Evolutionary conservation across 768 basidiomycete species (phyloP).

Genomic region (Termitomyces sp.): DNA sequence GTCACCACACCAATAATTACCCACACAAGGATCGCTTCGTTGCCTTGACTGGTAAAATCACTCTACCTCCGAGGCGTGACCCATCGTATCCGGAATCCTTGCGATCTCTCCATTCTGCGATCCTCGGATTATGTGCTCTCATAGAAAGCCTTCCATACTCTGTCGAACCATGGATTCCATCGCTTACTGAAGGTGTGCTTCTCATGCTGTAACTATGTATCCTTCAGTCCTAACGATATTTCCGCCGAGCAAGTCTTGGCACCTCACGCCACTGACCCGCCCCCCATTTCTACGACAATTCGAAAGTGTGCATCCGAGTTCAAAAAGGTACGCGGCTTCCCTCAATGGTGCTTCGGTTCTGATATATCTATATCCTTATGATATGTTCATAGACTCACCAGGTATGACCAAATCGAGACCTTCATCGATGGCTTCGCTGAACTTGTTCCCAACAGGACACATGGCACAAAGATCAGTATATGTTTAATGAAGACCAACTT

Average conservation of each 20-base stretch:
- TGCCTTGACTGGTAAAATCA: conserved; percentile 49
- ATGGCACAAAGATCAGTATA: conserved; percentile 84
- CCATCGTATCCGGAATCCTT: conserved; percentile 68
- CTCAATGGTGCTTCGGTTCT: conserved; percentile 4
- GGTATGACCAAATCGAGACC: conserved; percentile 26
- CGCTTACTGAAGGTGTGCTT: conserved; percentile 64
- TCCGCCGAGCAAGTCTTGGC: conserved; percentile 51
- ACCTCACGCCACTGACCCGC: conserved; percentile 76
- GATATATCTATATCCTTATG: conserved; percentile 7
- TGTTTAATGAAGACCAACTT: conserved; percentile 86
- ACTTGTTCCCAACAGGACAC: conserved; percentile 53
- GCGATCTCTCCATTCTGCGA: conserved; percentile 76
- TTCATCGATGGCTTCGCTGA: conserved; percentile 7
- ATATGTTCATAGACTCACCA: conserved; percentile 47
- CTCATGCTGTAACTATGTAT: neutral
- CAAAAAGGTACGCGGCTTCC: conserved; percentile 56
- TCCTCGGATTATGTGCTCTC: conserved; percentile 85
- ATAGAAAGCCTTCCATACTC: conserved; percentile 94
- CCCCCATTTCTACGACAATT: conserved; percentile 87
- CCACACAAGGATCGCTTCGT: conserved; percentile 72
- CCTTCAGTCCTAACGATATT: conserved; percentile 7
- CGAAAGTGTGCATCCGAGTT: conserved; percentile 80
- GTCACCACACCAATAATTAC: conserved; percentile 7
- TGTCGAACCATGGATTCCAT: conserved; percentile 86
- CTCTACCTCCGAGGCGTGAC: conserved; percentile 64